These are phyloP conservation scores for Cryptosporidium meleagridis DNA, from an alignment of 169 alveolate species.

Conservation along the genomic window DNA sequence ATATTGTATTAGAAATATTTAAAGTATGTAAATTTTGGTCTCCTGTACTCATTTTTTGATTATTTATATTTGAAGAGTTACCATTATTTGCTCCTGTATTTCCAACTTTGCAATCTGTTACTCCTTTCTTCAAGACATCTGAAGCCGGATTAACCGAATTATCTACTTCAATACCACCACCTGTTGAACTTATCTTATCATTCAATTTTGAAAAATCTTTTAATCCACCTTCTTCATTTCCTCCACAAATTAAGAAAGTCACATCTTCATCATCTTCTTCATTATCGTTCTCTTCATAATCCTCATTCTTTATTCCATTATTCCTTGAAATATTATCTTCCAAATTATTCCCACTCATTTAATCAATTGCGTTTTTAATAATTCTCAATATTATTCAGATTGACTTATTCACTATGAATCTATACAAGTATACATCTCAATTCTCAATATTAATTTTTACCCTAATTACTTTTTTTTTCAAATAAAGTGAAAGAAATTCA, in stretches of 20 bases:
- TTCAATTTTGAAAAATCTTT: conserved; percentile 22
- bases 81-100: not conserved
- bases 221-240: conserved; percentile 20
- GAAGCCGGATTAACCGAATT: conserved; percentile 1
- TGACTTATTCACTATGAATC: not conserved
- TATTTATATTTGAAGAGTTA: not conserved
- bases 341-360: not conserved
- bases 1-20: conserved; percentile 10
- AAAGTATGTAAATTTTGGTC: not conserved
- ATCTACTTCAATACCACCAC: not conserved
- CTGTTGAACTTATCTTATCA: not conserved
- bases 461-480: not conserved
- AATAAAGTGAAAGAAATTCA: not conserved
- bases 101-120: not conserved
- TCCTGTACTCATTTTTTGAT: not conserved
- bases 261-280: conserved; percentile 50
- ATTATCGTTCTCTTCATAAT: not conserved
- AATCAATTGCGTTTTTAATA: no score
- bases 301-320: not conserved
- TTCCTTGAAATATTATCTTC: not conserved
- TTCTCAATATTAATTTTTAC: no score
- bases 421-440: not conserved
- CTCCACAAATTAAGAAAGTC: conserved; percentile 37
- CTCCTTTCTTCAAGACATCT: not conserved
- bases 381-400: not conserved